Conservation (phyloP, 2,329 filamentous ascomycete species). For the Ophiostoma piceae region DNA sequence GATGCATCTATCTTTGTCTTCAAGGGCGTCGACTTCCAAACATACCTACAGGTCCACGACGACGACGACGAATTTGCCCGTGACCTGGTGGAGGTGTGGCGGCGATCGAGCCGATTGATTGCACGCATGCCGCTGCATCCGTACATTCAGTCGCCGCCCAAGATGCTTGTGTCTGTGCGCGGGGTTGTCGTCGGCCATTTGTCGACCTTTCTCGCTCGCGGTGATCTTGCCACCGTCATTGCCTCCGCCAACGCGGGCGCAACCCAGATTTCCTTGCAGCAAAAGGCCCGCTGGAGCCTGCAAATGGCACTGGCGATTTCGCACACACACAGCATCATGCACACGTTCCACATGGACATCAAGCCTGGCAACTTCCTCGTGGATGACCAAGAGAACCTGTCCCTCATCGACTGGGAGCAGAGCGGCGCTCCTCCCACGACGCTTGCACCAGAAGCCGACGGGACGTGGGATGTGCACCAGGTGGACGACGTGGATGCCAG, state of each 20-base stretch:
- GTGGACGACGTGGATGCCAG: constrained; percentile 19
- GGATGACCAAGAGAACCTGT: constrained; percentile 17
- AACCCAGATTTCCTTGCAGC: constrained; percentile 21
- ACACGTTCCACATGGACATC: constrained; percentile 33
- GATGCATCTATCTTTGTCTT: constrained; percentile 4
- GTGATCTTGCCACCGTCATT: constrained; percentile 26
- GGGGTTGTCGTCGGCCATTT: constrained; percentile 26
- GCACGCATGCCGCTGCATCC: constrained; percentile 25
- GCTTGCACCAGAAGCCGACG: constrained; percentile 25
- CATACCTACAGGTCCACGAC: constrained; percentile 14
- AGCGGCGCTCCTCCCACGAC: constrained; percentile 22
- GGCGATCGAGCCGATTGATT: constrained; percentile 12
- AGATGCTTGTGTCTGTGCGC: constrained; percentile 16
- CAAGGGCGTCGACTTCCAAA: constrained; percentile 19
- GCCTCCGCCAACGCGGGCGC: constrained; percentile 22
- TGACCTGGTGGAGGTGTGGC: constrained; percentile 11
- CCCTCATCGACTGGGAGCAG: constrained; percentile 25
- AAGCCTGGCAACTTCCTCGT: constrained; percentile 31
- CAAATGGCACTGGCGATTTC: constrained; percentile 29
- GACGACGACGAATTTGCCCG: constrained; percentile 12
- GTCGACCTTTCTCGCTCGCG: constrained; percentile 24
- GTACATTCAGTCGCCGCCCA: constrained; percentile 27
- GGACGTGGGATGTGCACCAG: constrained; percentile 27
- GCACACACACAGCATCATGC: constrained; percentile 28
- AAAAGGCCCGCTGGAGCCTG: constrained; percentile 29